Conservation (phyloP, 2,329 filamentous ascomycete genomes). For the Aspergillus terreus region DNA sequence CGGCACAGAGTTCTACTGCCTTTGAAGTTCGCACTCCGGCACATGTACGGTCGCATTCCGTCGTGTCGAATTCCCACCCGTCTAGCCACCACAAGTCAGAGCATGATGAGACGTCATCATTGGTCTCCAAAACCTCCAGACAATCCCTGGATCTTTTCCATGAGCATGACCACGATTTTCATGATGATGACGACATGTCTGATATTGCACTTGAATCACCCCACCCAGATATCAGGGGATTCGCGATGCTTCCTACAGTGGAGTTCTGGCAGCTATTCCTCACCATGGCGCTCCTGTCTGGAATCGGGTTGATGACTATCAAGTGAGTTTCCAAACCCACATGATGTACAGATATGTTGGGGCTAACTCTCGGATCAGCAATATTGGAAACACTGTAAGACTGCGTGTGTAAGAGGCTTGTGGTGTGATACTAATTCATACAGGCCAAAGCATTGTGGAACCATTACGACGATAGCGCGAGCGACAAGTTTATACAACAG, state of each 20-base stretch:
- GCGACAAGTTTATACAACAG: constrained; percentile 70
- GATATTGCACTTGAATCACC: constrained; percentile 67
- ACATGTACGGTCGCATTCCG: constrained; percentile 29
- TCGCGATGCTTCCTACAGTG: constrained; percentile 64
- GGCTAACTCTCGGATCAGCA: constrained; percentile 54
- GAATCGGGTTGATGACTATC: constrained; percentile 96
- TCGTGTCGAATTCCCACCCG: constrained; percentile 22
- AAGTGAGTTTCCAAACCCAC: constrained; percentile 56
- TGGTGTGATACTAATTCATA: constrained; percentile 4
- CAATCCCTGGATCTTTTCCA: constrained; percentile 49
- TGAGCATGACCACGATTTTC: constrained; percentile 19
- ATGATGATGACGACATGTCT: constrained; percentile 50
- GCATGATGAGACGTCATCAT: constrained; percentile 72
- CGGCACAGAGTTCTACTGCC: constrained; percentile 32
- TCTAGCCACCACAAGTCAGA: constrained; percentile 31
- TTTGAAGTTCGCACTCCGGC: constrained; percentile 25
- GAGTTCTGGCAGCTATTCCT: constrained; percentile 91
- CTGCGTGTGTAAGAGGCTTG: not conserved
- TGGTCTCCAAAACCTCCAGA: constrained; percentile 64
- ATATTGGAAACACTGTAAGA: constrained; percentile 80
- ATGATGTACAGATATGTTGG: not conserved
- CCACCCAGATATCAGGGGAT: constrained; percentile 85
- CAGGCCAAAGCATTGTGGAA: constrained; percentile 77
- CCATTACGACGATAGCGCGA: constrained; percentile 71
- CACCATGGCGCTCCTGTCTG: constrained; percentile 85